Conservation (phyloP, 148 eudicot genomes). For the Pouteria glomerata region DNA sequence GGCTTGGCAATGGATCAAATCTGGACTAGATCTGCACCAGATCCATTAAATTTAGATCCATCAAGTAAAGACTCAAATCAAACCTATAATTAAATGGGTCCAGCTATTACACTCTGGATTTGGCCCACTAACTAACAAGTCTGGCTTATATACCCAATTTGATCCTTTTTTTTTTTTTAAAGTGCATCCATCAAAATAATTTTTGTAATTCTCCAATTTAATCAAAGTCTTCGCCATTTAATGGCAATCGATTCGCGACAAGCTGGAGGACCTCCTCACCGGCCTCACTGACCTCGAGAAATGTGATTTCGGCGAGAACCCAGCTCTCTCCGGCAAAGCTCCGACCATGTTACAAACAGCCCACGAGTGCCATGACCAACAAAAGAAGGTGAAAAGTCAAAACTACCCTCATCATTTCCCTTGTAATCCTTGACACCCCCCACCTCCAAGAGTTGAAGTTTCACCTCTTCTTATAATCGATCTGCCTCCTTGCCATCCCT, state of each 20-base stretch:
- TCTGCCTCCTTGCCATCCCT: too few relatives aligned
- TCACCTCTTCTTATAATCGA: too few relatives aligned
- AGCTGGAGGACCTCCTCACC: conserved; percentile 63
- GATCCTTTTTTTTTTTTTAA: too few relatives aligned
- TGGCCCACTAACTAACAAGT: too few relatives aligned
- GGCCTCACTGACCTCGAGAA: conserved; percentile 36
- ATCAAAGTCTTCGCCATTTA: conserved; percentile 54
- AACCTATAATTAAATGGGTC: too few relatives aligned
- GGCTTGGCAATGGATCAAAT: too few relatives aligned
- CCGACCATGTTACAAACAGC: conserved; percentile 27
- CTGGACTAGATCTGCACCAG: too few relatives aligned
- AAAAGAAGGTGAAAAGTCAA: conserved; percentile 18
- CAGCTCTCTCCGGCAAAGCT: conserved; percentile 22
- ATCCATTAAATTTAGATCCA: too few relatives aligned
- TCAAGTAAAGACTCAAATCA: too few relatives aligned
- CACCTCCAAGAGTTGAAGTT: conserved; percentile 28
- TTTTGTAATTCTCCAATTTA: conserved; percentile 52
- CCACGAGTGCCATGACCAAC: conserved; percentile 27
- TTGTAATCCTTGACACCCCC: conserved; percentile 25
- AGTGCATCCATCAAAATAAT: too few relatives aligned
- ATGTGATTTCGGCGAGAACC: conserved; percentile 21
- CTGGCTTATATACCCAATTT: too few relatives aligned
- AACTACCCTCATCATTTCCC: conserved; percentile 18
- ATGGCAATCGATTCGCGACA: conserved; percentile 61
- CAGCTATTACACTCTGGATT: too few relatives aligned